Evolutionary conservation across 129 eudicot species (phyloP).

Genomic region (Escallonia herrerae): DNA sequence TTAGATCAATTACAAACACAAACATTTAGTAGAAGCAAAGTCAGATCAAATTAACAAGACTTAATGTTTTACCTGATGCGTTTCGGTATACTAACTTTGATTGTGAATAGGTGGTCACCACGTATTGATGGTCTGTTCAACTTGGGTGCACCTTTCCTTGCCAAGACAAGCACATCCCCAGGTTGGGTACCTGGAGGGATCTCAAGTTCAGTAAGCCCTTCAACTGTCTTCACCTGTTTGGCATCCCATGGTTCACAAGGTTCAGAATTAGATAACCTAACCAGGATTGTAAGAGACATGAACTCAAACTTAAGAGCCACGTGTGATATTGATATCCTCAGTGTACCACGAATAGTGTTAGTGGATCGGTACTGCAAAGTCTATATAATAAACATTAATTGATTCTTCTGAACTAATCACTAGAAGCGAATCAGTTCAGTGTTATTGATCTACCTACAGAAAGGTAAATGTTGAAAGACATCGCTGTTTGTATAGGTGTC

Average conservation of each 20-base stretch:
- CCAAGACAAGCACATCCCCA: slow-evolving; percentile 90
- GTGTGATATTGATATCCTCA: too few relatives aligned
- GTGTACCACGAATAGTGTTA: too few relatives aligned
- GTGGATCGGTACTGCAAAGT: too few relatives aligned
- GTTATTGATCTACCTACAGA: too few relatives aligned
- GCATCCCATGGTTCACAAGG: neutral
- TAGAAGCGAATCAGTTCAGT: too few relatives aligned
- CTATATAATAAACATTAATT: too few relatives aligned
- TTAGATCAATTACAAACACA: neutral
- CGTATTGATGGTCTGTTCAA: slow-evolving; percentile 93
- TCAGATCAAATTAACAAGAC: neutral
- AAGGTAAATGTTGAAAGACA: too few relatives aligned
- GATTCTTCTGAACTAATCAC: too few relatives aligned
- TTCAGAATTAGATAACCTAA: too few relatives aligned
- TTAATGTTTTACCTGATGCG: slow-evolving; percentile 64
- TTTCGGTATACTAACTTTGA: slow-evolving; percentile 86
- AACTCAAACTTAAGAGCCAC: too few relatives aligned
- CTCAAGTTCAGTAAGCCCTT: slow-evolving; percentile 73
- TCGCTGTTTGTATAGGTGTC: too few relatives aligned
- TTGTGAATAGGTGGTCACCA: slow-evolving; percentile 85
- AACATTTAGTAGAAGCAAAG: neutral
- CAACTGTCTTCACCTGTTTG: slow-evolving; percentile 88
- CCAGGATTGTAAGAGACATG: too few relatives aligned
- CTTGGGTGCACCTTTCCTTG: slow-evolving; percentile 91
- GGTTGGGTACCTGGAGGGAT: slow-evolving; percentile 99